Conservation (phyloP, 1,139 yeast species). For the Pichia sp. region DNA sequence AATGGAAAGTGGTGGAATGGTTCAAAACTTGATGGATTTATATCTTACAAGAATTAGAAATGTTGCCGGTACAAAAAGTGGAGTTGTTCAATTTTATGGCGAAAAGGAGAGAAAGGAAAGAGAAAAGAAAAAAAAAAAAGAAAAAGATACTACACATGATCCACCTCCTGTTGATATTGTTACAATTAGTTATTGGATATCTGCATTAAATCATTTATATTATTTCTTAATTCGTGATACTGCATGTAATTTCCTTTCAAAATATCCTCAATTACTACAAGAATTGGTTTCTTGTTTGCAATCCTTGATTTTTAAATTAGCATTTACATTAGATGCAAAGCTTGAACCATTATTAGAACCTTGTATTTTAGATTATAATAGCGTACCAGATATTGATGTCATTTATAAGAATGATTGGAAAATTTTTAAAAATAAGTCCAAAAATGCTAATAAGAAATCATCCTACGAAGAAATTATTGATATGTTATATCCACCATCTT, state of each 20-base stretch:
- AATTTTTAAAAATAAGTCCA: constrained; percentile 49
- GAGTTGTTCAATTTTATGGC: constrained; percentile 39
- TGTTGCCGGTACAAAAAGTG: constrained; percentile 53
- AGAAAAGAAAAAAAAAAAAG: constrained; percentile 15
- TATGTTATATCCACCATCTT: constrained; percentile 68
- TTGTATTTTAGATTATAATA: constrained; percentile 58
- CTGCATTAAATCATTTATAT: constrained; percentile 60
- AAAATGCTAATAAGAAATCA: constrained; percentile 29
- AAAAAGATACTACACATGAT: constrained; percentile 24
- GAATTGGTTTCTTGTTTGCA: constrained; percentile 54
- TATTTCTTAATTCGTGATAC: constrained; percentile 56
- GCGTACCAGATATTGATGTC: constrained; percentile 56
- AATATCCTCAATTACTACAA: constrained; percentile 54
- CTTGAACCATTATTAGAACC: constrained; percentile 52
- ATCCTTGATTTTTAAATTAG: constrained; percentile 55
- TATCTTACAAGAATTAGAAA: constrained; percentile 58
- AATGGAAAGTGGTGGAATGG: constrained; percentile 47
- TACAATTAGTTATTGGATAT: constrained; percentile 65
- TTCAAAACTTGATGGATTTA: constrained; percentile 53
- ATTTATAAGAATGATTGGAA: constrained; percentile 73
- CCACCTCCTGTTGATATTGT: constrained; percentile 58
- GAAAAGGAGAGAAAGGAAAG: constrained; percentile 15
- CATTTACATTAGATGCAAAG: constrained; percentile 59
- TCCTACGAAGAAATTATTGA: constrained; percentile 64
- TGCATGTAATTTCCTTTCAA: constrained; percentile 38